Conservation (phyloP, 202 grass and related monocot genomes). For the Eragrostis tef region DNA sequence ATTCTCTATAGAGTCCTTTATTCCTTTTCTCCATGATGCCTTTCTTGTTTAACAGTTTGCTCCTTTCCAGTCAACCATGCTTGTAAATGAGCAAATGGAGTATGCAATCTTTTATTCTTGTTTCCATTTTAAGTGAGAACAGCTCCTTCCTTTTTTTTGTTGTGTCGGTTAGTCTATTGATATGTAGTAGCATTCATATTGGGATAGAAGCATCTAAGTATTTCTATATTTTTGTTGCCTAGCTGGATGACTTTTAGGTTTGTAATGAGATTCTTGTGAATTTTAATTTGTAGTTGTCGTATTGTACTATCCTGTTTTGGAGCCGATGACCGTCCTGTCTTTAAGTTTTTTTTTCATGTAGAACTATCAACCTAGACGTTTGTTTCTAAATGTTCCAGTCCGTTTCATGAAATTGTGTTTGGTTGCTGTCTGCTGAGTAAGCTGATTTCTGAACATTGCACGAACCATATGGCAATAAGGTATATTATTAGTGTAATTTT, state of each 20-base stretch:
- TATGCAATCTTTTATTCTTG: not conserved
- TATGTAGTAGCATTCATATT: not conserved
- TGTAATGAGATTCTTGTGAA: not conserved
- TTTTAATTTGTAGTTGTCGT: not conserved
- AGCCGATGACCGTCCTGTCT: not conserved
- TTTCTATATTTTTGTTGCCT: not conserved
- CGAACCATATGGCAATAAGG: not conserved
- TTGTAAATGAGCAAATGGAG: conserved; percentile 5
- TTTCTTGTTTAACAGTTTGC: not conserved
- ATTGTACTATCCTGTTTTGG: not conserved
- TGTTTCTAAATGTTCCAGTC: not conserved
- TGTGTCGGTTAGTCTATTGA: not conserved
- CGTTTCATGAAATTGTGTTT: not conserved
- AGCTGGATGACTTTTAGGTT: not conserved
- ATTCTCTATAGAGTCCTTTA: not conserved
- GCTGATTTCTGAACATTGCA: not conserved
- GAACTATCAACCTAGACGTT: not conserved
- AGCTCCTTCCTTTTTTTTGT: not conserved
- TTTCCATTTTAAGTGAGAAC: not conserved
- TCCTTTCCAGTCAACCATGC: not conserved
- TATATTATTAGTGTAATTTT: not conserved
- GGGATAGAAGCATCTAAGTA: conserved; percentile 2
- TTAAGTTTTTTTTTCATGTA: not conserved
- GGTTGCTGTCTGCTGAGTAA: not conserved
- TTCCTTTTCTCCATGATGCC: not conserved